Percentiles rank a stretch among this genome's conserved stretches.
phyloP scores from a whole-genome alignment of 768 basidiomycete genomes.

The Mycena galopus region DNA sequence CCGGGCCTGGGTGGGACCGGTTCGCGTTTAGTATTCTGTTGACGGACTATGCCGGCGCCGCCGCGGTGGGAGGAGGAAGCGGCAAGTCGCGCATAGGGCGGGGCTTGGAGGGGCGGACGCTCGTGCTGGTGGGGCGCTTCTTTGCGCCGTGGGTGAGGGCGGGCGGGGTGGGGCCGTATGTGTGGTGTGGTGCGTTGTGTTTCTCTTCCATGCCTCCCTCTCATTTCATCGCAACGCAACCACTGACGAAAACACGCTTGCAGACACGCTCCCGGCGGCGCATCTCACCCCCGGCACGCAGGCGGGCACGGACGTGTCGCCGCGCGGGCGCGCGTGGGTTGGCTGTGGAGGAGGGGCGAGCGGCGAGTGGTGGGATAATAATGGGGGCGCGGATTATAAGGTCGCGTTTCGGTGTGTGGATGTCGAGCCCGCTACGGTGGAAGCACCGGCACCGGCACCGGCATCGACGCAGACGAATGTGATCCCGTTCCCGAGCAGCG shows the following conservation, averaged over 20 bases:
- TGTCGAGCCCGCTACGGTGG: background rate
- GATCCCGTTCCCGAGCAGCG: constrained; percentile 18
- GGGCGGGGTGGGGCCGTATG: constrained; percentile 33
- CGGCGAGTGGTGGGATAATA: constrained; percentile 98
- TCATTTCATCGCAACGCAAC: no score
- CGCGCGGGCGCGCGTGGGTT: constrained; percentile 14
- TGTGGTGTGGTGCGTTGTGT: constrained; percentile 29
- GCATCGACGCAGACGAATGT: background rate
- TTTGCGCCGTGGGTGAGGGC: constrained; percentile 32
- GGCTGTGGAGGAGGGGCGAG: constrained; percentile 28
- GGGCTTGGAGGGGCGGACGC: constrained; percentile 59
- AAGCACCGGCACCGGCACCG: background rate
- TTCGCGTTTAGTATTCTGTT: constrained; percentile 76
- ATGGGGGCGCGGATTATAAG: constrained; percentile 80
- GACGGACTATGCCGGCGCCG: constrained; percentile 83
- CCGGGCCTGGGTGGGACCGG: constrained; percentile 62
- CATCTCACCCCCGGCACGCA: background rate
- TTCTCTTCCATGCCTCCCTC: background rate
- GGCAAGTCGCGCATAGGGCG: constrained; percentile 23
- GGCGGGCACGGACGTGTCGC: background rate
- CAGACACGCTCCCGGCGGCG: background rate
- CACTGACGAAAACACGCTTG: background rate
- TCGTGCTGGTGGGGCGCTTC: constrained; percentile 76
- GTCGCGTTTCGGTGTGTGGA: constrained; percentile 66
- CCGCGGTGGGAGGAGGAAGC: no score